A percentile compares a stretch with the other conserved stretches of the same genome.
Evolutionary conservation across 2,329 filamentous ascomycete genomes (phyloP).

Genomic region (Lanzia echinophila): DNA sequence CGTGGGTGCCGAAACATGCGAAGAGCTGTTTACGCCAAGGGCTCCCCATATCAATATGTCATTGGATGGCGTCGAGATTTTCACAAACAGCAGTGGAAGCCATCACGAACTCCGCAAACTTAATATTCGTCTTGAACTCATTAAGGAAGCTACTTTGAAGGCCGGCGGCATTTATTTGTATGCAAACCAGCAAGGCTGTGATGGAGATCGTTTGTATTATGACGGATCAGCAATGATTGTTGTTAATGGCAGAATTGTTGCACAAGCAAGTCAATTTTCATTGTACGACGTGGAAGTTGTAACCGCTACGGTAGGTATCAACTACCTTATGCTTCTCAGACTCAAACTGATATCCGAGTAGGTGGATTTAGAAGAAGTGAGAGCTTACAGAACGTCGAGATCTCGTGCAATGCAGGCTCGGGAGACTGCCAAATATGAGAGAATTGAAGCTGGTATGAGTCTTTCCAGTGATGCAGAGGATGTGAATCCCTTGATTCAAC

Average conservation of each 20-base stretch:
- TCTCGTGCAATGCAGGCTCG: constrained; percentile 17
- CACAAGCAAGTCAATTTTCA: constrained; percentile 43
- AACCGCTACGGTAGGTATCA: constrained; percentile 47
- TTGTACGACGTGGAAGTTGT: constrained; percentile 57
- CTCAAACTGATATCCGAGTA: too few species aligned
- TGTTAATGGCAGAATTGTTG: constrained; percentile 53
- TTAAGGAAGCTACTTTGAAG: constrained; percentile 58
- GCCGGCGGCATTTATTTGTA: constrained; percentile 55
- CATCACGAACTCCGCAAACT: constrained; percentile 66
- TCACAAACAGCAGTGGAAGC: constrained; percentile 62
- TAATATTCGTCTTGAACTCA: constrained; percentile 55
- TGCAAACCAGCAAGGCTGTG: constrained; percentile 53
- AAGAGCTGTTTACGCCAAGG: constrained; percentile 54
- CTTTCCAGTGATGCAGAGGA: constrained; percentile 37
- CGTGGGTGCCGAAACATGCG: constrained; percentile 59
- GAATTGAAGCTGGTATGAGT: constrained; percentile 35
- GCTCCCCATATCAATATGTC: constrained; percentile 46
- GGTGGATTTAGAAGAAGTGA: constrained; percentile 61
- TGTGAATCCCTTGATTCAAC: constrained; percentile 37
- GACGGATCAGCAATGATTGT: constrained; percentile 56
- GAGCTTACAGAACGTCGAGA: constrained; percentile 43
- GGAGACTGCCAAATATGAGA: constrained; percentile 33
- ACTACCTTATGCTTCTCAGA: too few species aligned
- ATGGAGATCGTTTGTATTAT: constrained; percentile 50
- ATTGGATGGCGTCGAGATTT: constrained; percentile 65